A percentile compares a stretch with the other conserved stretches of the same genome.
Conservation (phyloP, 202 grass and related monocot genomes). For the Cymbopogon flexuosus region DNA sequence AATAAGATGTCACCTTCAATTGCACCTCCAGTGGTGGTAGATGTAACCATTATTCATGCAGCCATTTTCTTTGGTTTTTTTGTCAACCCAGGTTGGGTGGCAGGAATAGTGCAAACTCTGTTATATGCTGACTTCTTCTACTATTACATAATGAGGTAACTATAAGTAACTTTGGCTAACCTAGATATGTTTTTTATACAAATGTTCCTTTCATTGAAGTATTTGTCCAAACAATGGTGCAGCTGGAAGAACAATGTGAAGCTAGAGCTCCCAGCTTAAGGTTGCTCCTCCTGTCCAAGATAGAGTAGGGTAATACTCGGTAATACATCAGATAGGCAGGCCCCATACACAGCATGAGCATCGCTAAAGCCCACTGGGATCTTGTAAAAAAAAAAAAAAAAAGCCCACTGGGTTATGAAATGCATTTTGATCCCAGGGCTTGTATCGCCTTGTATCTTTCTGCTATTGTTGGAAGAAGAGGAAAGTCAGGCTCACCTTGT, state of each 20-base stretch:
- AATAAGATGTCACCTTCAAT: not conserved
- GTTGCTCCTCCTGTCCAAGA: constrained; percentile 18
- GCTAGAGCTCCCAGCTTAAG: constrained; percentile 82
- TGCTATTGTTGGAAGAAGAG: constrained; percentile 19
- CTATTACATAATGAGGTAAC: constrained; percentile 71
- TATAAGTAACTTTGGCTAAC: not conserved
- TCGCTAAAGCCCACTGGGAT: not conserved
- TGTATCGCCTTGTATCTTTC: constrained; percentile 18
- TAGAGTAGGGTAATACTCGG: constrained; percentile 32
- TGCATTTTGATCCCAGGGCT: not conserved
- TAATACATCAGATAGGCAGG: constrained; percentile 10
- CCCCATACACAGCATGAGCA: constrained; percentile 24
- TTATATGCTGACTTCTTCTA: constrained; percentile 72
- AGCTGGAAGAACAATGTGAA: constrained; percentile 93
- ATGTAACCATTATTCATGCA: not conserved
- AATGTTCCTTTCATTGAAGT: constrained; percentile 28
- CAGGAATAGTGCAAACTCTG: constrained; percentile 56
- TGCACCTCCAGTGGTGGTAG: not conserved
- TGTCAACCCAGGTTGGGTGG: constrained; percentile 48
- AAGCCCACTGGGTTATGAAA: not conserved
- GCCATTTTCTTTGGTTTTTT: not conserved
- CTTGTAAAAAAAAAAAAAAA: no score
- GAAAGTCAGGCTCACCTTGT: constrained; percentile 12
- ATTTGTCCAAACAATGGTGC: constrained; percentile 33
- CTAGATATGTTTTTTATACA: not conserved